Base-by-base conservation (phyloP, 108 stramenopile species). In the Skeletonema marinoi region DNA sequence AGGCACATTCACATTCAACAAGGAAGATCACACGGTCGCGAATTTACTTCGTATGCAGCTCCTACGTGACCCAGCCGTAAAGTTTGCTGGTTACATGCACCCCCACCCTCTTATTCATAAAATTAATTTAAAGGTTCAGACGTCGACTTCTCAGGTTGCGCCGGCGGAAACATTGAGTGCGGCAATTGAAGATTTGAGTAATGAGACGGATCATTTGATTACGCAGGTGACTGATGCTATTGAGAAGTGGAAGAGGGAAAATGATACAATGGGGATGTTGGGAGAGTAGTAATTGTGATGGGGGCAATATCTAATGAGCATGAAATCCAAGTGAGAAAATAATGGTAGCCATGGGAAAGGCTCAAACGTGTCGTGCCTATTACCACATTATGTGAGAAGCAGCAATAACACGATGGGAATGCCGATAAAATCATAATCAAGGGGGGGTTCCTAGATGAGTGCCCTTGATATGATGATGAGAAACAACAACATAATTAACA, bases 21-120 rank as follows among this genome's bases (percentile, higher is more conserved):
- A 97, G 70, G 98, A 98, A 84, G 98, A 98, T 81, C 98, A 98
- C 78, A 98, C 98, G 0, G 69, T 98, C 14, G 94, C 90, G 1
- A 98, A 98, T 71, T 82, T 98, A 29, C 73, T 98, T 51, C 93
- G 98, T 4, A 95, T 97, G 94, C 97, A 98, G 77, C 86, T 98
- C 11, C 87, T 98, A 39, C 84, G 92, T 16, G 96, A 98, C 76
- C 90, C 91, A 32, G 68, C 81, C 19, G 97, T 98, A 3, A 89
- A 93, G 33, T 96, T 93, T 62, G 93, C 91, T 14, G 98, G 97
- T 19, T 98, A 98, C 78, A 85, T 93, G 70, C 92, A 94, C 73
- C 98, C 98, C 0, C 98, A 98, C 78, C 98, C 98, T 10, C 66
- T 98, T 61, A 86, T 97, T 7, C 86, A 98, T 66, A 92, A 84